Conservation (phyloP, 2,329 filamentous ascomycete genomes). For the Alternaria sp. region DNA sequence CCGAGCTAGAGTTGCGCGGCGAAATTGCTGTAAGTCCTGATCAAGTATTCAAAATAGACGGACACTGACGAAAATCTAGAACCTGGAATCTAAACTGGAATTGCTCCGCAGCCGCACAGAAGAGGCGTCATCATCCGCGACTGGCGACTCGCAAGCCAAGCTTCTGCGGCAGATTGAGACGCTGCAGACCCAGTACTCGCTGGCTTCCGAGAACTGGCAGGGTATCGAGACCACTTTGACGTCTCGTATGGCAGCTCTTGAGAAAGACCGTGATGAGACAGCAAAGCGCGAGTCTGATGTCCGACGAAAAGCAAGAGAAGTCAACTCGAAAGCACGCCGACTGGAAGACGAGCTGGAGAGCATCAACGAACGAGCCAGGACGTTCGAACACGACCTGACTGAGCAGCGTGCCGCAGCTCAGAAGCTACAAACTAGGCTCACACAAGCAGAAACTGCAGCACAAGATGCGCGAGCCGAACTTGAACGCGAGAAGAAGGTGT, state of each 20-base stretch:
- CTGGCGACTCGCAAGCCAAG: conserved; percentile 86
- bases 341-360: conserved; percentile 85
- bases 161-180: conserved; percentile 93
- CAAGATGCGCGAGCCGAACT: conserved; percentile 63
- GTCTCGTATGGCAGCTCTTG: conserved; percentile 75
- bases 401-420: conserved; percentile 66
- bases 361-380: conserved; percentile 67
- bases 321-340: conserved; percentile 71
- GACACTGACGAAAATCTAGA: conserved; percentile 52
- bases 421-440: conserved; percentile 68
- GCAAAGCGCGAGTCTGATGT: conserved; percentile 83
- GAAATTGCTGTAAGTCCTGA: conserved; percentile 64
- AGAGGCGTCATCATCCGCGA: conserved; percentile 82
- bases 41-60: not conserved
- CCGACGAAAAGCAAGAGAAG: conserved; percentile 86
- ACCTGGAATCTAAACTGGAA: conserved; percentile 89
- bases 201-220: conserved; percentile 97
- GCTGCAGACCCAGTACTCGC: conserved; percentile 90
- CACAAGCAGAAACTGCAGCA: conserved; percentile 69
- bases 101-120: conserved; percentile 83
- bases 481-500: conserved; percentile 64
- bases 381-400: conserved; percentile 68
- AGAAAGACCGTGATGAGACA: conserved; percentile 90
- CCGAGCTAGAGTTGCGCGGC: conserved; percentile 79
- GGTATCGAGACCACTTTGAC: conserved; percentile 88